phyloP scores from a whole-genome alignment of 23 red algal genomes.

The Agarophyton chilense region DNA sequence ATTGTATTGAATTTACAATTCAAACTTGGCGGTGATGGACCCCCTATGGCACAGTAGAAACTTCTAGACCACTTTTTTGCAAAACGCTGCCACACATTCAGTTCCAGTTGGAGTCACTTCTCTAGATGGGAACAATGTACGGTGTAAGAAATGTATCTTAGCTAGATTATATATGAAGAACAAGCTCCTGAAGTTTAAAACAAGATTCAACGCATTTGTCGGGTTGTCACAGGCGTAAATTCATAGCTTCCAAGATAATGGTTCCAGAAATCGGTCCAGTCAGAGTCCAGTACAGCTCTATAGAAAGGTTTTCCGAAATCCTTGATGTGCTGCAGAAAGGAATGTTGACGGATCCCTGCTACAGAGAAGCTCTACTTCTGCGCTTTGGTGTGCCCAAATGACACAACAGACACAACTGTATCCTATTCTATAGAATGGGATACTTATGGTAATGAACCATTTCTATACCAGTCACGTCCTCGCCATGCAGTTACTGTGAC shows the following conservation, averaged over 20 bases:
- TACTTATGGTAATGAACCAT: conserved; percentile 14
- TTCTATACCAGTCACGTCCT: conserved; percentile 7
- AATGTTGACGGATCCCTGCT: not conserved
- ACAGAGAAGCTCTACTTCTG: not conserved
- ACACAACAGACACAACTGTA: not conserved
- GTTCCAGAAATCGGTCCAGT: not conserved
- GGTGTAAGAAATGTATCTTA: not conserved
- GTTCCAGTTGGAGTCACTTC: not conserved
- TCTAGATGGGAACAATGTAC: not conserved
- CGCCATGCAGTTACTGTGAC: not conserved
- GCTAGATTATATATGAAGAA: not conserved
- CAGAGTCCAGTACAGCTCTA: not conserved
- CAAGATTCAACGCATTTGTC: not conserved
- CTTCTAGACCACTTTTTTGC: not conserved
- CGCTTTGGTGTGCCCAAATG: not conserved
- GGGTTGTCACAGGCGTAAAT: not conserved
- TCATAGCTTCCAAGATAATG: not conserved
- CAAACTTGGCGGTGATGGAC: not conserved
- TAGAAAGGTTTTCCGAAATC: not conserved
- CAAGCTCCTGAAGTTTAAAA: not conserved
- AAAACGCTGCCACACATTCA: not conserved
- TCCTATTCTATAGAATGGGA: not conserved
- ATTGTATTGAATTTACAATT: not conserved
- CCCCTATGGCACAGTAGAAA: not conserved
- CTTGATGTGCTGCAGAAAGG: not conserved